phyloP scores from a whole-genome alignment of 2,329 filamentous ascomycete genomes.

The Penicillium aurantiogriseum region DNA sequence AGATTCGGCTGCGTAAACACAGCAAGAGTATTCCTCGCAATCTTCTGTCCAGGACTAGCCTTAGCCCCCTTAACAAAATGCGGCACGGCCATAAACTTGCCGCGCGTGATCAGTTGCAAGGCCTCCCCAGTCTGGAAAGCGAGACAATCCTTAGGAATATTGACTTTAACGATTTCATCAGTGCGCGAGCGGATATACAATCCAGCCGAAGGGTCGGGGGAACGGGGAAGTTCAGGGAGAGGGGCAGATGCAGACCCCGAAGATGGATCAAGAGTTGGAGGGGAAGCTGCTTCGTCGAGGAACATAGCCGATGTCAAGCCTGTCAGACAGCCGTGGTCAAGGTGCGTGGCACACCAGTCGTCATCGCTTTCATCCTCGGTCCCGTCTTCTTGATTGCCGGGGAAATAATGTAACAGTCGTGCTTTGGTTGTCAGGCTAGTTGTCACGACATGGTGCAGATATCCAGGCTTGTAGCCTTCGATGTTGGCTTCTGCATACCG shows the following conservation, averaged over 20 bases:
- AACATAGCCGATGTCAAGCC: slow-evolving; percentile 96
- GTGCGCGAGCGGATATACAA: slow-evolving; percentile 91
- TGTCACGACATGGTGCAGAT: slow-evolving; percentile 82
- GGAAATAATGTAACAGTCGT: slow-evolving; percentile 88
- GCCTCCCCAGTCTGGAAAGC: slow-evolving; percentile 96
- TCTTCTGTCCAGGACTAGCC: slow-evolving; percentile 45
- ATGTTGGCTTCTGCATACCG: slow-evolving; percentile 78
- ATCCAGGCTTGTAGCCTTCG: slow-evolving; percentile 69
- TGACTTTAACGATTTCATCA: slow-evolving; percentile 81
- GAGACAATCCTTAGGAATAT: slow-evolving; percentile 85
- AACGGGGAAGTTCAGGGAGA: slow-evolving; percentile 68
- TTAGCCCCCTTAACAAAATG: slow-evolving; percentile 86
- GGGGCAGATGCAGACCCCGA: slow-evolving; percentile 22
- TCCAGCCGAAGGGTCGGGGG: slow-evolving; percentile 80
- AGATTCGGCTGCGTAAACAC: slow-evolving; percentile 97
- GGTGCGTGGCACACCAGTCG: slow-evolving; percentile 79
- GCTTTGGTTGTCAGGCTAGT: slow-evolving; percentile 88
- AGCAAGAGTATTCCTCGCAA: slow-evolving; percentile 84
- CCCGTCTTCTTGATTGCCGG: slow-evolving; percentile 35
- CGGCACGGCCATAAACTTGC: slow-evolving; percentile 88
- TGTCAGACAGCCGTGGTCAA: slow-evolving; percentile 91
- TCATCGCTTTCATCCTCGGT: slow-evolving; percentile 71
- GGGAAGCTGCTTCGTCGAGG: slow-evolving; percentile 67
- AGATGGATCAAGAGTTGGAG: slow-evolving; percentile 34
- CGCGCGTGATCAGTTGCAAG: slow-evolving; percentile 84